These are phyloP conservation scores for Chrysosporium queenslandicum DNA, from an alignment of 2,329 filamentous ascomycete genomes.

Conservation along the genomic window DNA sequence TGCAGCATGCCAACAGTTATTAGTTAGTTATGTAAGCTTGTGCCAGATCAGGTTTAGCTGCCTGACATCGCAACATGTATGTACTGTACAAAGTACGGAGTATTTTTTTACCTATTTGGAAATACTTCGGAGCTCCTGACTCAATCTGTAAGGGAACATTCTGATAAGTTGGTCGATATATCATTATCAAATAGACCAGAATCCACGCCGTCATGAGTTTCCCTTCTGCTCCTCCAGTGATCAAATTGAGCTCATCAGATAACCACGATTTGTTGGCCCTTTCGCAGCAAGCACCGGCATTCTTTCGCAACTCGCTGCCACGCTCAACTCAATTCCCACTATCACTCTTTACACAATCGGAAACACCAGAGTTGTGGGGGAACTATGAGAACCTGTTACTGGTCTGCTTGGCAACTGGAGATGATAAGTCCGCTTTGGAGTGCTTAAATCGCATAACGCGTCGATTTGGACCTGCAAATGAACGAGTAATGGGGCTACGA, in stretches of 20 bases:
- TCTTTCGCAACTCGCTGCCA: constrained; percentile 43
- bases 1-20: no score
- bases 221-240: background rate
- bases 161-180: no score
- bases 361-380: constrained; percentile 72
- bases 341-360: constrained; percentile 44
- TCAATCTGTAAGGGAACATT: no score
- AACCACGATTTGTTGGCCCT: constrained; percentile 23
- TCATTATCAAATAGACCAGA: background rate
- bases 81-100: no score
- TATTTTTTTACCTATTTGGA: no score
- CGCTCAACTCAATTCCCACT: constrained; percentile 41
- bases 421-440: constrained; percentile 64
- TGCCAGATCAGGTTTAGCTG: no score
- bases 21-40: no score
- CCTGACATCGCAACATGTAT: no score
- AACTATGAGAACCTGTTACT: constrained; percentile 79
- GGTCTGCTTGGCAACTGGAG: constrained; percentile 71
- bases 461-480: constrained; percentile 75
- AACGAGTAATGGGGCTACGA: constrained; percentile 71
- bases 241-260: background rate
- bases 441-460: constrained; percentile 65
- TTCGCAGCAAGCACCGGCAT: constrained; percentile 35
- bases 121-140: no score
- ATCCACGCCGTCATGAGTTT: background rate